phyloP scores from a whole-genome alignment of 345 rosid genomes.

The Heritiera littoralis region DNA sequence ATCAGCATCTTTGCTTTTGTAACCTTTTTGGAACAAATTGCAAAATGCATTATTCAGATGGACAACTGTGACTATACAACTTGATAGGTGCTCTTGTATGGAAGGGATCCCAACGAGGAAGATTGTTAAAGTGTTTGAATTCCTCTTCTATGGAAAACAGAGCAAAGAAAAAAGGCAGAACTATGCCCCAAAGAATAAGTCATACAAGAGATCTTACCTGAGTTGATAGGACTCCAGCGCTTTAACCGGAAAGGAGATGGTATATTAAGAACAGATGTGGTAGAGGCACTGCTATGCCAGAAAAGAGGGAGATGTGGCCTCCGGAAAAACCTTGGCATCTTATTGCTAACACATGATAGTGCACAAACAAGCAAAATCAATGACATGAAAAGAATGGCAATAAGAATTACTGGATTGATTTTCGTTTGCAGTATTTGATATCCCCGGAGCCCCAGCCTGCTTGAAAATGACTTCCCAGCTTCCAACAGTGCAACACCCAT shows the following conservation, averaged over 20 bases:
- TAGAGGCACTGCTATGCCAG: constrained; percentile 59
- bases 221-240: constrained; percentile 85
- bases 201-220: constrained; percentile 49
- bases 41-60: background rate
- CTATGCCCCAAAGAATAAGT: background rate
- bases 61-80: background rate
- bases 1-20: background rate
- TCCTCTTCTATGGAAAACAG: background rate
- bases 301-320: constrained; percentile 77
- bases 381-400: constrained; percentile 57
- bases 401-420: constrained; percentile 65
- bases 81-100: background rate
- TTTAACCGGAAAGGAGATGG: constrained; percentile 78
- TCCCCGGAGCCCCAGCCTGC: constrained; percentile 56
- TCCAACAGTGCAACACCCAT: constrained; percentile 89
- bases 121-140: background rate
- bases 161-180: constrained; percentile 12
- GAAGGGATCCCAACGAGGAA: background rate
- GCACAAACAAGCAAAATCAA: constrained; percentile 74
- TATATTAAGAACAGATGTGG: constrained; percentile 69
- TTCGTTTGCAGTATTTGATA: constrained; percentile 63
- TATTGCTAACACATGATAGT: constrained; percentile 65
- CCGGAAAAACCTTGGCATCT: constrained; percentile 67
- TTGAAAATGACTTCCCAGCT: constrained; percentile 78
- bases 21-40: background rate